A percentile compares a stretch with the other conserved stretches of the same genome.
phyloP scores from a whole-genome alignment of 1,284 basidiomycete genomes.

The Moesziomyces parantarcticus region DNA sequence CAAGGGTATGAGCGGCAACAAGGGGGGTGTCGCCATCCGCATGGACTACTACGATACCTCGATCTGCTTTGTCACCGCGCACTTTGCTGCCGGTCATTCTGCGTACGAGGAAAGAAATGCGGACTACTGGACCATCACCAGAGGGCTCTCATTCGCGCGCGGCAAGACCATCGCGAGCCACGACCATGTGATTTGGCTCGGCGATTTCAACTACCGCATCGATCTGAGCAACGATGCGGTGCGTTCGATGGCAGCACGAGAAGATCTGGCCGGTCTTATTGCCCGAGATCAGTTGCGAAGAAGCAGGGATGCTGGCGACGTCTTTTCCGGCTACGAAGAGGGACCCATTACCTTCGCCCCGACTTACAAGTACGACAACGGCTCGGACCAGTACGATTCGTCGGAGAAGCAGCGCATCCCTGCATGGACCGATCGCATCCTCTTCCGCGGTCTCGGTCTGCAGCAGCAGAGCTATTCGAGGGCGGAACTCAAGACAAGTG shows the following conservation, averaged over 20 bases:
- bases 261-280: constrained; percentile 79
- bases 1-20: constrained; percentile 96
- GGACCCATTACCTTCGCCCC: constrained; percentile 87
- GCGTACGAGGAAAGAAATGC: constrained; percentile 90
- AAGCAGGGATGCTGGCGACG: constrained; percentile 63
- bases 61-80: constrained; percentile 94
- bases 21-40: constrained; percentile 85
- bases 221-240: constrained; percentile 84
- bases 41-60: constrained; percentile 89
- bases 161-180: constrained; percentile 90
- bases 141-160: constrained; percentile 84
- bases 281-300: constrained; percentile 74
- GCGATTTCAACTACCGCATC: constrained; percentile 94
- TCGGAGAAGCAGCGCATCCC: constrained; percentile 96
- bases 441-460: constrained; percentile 74
- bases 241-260: constrained; percentile 69
- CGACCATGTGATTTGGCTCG: constrained; percentile 89
- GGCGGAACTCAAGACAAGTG: constrained; percentile 85
- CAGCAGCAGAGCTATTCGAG: constrained; percentile 70
- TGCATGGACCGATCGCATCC: constrained; percentile 82
- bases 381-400: constrained; percentile 86
- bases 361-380: constrained; percentile 85
- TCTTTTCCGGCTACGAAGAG: constrained; percentile 87
- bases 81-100: constrained; percentile 90
- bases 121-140: constrained; percentile 88